These are phyloP conservation scores for Obelidium mucronatum DNA, from an alignment of 192 early-diverging fungal genomes.

Conservation along the genomic window DNA sequence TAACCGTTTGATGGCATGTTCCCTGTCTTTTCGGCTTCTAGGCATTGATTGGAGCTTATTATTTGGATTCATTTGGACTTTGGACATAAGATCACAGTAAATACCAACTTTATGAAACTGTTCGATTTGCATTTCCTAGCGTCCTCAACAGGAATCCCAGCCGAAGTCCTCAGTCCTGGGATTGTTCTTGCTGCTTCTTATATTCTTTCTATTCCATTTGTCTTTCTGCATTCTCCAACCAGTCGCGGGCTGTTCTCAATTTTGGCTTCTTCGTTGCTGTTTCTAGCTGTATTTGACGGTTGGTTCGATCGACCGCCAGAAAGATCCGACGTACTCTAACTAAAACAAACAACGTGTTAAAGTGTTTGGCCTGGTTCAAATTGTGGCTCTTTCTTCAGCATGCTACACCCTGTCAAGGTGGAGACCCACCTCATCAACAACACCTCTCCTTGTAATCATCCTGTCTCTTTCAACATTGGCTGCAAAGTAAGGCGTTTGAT, in stretches of 20 bases:
- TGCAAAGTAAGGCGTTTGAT: not conserved
- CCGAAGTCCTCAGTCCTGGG: conserved; percentile 20
- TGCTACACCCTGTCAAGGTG: conserved; percentile 1
- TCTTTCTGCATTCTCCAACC: not conserved
- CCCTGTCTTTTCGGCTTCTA: too few species aligned
- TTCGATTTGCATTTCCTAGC: not conserved
- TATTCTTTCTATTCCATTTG: conserved; percentile 24
- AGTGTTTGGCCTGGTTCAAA: conserved; percentile 30
- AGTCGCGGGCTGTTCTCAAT: not conserved
- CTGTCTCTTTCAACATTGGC: conserved; percentile 10
- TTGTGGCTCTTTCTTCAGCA: not conserved
- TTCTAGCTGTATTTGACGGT: conserved; percentile 30
- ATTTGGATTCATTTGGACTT: conserved; percentile 31
- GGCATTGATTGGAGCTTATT: too few species aligned
- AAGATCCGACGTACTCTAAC: too few species aligned
- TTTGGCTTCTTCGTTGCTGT: not conserved
- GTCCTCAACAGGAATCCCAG: conserved; percentile 1
- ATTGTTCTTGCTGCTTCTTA: conserved; percentile 18
- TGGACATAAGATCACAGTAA: conserved; percentile 31
- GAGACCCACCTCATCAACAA: not conserved
- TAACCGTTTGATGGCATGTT: not conserved
- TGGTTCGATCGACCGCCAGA: not conserved
- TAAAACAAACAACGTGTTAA: too few species aligned
- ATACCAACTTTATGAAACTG: conserved; percentile 19
- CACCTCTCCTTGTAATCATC: not conserved